These are phyloP conservation scores for Galeopsis tetrahit DNA, from an alignment of 257 asterid genomes.

Conservation along the genomic window DNA sequence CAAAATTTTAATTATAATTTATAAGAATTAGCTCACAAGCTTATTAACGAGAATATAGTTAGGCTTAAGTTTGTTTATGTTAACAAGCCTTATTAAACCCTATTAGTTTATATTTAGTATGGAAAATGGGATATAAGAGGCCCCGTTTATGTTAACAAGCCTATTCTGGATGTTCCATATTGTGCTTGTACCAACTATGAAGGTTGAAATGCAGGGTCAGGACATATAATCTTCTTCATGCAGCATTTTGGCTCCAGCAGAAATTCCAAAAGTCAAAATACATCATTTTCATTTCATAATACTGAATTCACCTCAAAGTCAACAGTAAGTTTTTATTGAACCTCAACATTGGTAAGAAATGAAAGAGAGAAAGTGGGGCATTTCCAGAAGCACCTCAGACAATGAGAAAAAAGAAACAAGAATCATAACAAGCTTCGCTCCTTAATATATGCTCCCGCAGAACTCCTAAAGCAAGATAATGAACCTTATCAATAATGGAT, in stretches of 20 bases:
- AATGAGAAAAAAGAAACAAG: background rate
- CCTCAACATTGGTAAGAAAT: background rate
- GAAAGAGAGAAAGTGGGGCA: conserved; percentile 14
- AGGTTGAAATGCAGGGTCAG: too few relatives aligned
- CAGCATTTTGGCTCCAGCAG: background rate
- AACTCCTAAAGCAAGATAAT: conserved; percentile 36
- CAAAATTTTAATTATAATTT: too few relatives aligned
- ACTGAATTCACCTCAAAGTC: conserved; percentile 12
- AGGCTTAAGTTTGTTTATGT: too few relatives aligned
- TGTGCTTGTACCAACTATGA: too few relatives aligned
- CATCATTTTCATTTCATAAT: conserved; percentile 2
- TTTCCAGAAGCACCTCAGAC: conserved; percentile 16
- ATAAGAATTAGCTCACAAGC: too few relatives aligned
- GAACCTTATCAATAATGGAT: conserved; percentile 13
- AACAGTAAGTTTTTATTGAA: conserved; percentile 7
- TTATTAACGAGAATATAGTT: too few relatives aligned
- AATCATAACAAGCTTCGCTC: background rate
- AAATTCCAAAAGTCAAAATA: background rate
- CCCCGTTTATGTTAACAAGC: too few relatives aligned
- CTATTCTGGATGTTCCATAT: too few relatives aligned
- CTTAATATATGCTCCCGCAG: background rate
- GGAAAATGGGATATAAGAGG: too few relatives aligned
- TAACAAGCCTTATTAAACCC: too few relatives aligned
- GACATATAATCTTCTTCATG: too few relatives aligned
- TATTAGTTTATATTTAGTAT: too few relatives aligned